phyloP scores from a whole-genome alignment of 2,329 filamentous ascomycete species.

The Penicillium sp. region DNA sequence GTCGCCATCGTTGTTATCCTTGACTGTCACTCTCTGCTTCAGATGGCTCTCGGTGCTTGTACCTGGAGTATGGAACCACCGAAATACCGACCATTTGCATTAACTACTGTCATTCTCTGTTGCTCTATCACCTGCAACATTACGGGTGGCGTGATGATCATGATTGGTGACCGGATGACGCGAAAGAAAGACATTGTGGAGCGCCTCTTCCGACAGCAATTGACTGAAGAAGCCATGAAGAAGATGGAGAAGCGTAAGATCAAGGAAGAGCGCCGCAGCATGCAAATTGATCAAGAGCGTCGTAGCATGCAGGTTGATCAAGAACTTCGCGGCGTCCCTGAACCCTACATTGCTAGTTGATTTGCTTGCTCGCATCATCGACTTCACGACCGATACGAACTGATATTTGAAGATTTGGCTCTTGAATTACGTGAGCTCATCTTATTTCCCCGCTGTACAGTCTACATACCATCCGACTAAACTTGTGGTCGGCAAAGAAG shows the following conservation, averaged over 20 bases:
- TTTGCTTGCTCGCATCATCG: neutral
- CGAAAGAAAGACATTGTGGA: conserved; percentile 85
- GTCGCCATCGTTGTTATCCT: conserved; percentile 76
- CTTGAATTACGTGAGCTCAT: neutral
- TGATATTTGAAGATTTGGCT: neutral
- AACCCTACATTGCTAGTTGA: conserved; percentile 19
- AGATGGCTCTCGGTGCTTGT: conserved; percentile 74
- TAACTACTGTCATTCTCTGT: conserved; percentile 79
- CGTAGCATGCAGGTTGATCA: conserved; percentile 7
- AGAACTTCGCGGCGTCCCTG: neutral
- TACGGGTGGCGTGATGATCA: conserved; percentile 73
- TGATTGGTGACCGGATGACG: conserved; percentile 71
- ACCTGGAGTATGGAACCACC: conserved; percentile 79
- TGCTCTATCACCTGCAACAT: conserved; percentile 78
- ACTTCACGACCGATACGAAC: conserved; percentile 18
- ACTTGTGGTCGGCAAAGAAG: neutral
- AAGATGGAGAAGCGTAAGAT: conserved; percentile 54
- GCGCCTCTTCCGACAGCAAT: conserved; percentile 71
- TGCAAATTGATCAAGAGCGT: conserved; percentile 13
- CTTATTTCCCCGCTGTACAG: conserved; percentile 13
- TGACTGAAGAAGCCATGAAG: conserved; percentile 67
- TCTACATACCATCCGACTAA: neutral
- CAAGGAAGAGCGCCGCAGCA: conserved; percentile 36
- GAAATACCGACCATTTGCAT: conserved; percentile 61
- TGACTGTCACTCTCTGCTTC: conserved; percentile 76